Evolutionary conservation across 2,329 filamentous ascomycete species (phyloP).

Genomic region (Orbilia ellipsospora): DNA sequence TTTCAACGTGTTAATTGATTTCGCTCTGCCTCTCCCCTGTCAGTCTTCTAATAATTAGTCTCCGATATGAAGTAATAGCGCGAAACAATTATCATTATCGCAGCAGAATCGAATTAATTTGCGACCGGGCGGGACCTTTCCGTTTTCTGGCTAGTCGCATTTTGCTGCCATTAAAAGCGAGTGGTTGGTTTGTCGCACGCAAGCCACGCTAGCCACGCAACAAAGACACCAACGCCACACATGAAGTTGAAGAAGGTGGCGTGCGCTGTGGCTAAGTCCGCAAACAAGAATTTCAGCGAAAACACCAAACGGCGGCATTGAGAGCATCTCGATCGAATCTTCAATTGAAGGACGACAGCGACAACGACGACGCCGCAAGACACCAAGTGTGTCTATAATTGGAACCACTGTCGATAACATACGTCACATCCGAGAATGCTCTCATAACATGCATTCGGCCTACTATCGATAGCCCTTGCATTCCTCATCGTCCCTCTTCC

Average conservation of each 20-base stretch:
- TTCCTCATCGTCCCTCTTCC: neutral
- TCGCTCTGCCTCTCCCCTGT: neutral
- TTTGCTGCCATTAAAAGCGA: slow-evolving; percentile 1
- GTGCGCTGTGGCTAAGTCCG: neutral
- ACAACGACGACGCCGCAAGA: slow-evolving; percentile 7
- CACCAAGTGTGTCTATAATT: neutral
- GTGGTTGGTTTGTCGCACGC: slow-evolving; percentile 18
- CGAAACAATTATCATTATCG: too few relatives aligned
- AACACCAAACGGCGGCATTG: neutral
- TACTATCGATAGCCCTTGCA: slow-evolving; percentile 24
- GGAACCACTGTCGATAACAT: neutral
- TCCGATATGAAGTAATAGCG: too few relatives aligned
- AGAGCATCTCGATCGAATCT: neutral
- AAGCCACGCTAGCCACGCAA: slow-evolving; percentile 5
- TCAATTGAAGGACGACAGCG: neutral
- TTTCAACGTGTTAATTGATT: slow-evolving; percentile 13
- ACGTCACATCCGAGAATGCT: neutral
- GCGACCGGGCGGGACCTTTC: neutral
- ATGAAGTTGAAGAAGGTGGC: neutral
- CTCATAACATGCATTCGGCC: slow-evolving; percentile 25
- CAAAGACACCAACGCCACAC: slow-evolving; percentile 3
- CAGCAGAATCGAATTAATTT: neutral
- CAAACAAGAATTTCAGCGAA: too few relatives aligned
- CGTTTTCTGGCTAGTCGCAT: neutral
- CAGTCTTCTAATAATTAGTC: neutral